Evolutionary conservation across 1,284 basidiomycete species (phyloP).

Genomic region (Meripilus lineatus): DNA sequence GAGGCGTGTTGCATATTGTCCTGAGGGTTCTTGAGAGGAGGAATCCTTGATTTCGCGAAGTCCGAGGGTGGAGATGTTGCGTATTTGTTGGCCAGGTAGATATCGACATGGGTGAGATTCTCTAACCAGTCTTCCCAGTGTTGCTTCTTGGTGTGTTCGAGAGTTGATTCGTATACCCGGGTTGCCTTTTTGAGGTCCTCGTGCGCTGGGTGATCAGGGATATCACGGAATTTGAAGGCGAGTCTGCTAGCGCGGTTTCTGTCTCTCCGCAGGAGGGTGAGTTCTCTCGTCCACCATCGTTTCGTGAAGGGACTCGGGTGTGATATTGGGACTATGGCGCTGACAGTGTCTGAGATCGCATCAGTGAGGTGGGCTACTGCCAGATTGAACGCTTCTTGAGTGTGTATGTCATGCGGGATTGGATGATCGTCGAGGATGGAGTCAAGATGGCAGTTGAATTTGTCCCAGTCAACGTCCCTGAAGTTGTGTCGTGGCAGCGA

Average conservation of each 20-base stretch:
- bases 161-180: constrained; percentile 26
- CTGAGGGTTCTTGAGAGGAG: constrained; percentile 21
- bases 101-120: constrained; percentile 14
- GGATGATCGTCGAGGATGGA: background rate
- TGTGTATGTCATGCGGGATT: background rate
- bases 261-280: constrained; percentile 11
- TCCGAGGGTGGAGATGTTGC: constrained; percentile 23
- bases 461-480: constrained; percentile 19
- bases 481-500: constrained; percentile 15
- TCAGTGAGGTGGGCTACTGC: constrained; percentile 9
- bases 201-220: constrained; percentile 22
- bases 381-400: constrained; percentile 9
- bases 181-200: constrained; percentile 13
- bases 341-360: constrained; percentile 14
- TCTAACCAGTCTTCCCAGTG: constrained; percentile 34
- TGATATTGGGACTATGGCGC: constrained; percentile 13
- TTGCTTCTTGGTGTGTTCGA: constrained; percentile 26
- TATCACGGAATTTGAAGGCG: constrained; percentile 10
- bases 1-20: constrained; percentile 4
- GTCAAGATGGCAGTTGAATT: constrained; percentile 15
- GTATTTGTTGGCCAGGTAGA: constrained; percentile 33
- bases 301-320: constrained; percentile 21
- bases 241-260: constrained; percentile 15
- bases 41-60: constrained; percentile 27
- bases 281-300: constrained; percentile 24